Conservation (phyloP, 2,329 filamentous ascomycete species). For the Sphaerulina vaccinii region DNA sequence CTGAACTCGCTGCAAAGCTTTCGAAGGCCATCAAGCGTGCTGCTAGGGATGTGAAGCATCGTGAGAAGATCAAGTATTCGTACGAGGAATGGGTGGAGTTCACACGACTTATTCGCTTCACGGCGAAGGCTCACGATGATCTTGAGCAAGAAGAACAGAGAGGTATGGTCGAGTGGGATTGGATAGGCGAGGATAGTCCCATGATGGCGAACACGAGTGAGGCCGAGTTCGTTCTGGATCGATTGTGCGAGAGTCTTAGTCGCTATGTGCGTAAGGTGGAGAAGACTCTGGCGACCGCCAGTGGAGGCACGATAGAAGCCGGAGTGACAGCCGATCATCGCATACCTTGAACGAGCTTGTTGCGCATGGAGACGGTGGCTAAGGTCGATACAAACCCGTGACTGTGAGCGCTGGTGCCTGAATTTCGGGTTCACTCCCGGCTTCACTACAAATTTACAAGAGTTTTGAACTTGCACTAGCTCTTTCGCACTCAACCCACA, state of each 20-base stretch:
- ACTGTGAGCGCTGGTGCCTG: no score
- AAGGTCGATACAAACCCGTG: no score
- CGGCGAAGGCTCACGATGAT: slow-evolving; percentile 30
- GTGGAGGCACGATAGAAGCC: no score
- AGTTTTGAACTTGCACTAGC: no score
- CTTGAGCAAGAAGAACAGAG: slow-evolving; percentile 52
- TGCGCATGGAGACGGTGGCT: no score
- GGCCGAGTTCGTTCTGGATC: slow-evolving; percentile 65
- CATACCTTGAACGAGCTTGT: no score
- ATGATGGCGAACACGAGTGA: slow-evolving; percentile 63
- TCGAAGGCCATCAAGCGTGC: slow-evolving; percentile 69
- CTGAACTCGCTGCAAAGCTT: slow-evolving; percentile 59
- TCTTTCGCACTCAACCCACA: no score
- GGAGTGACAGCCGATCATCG: no score
- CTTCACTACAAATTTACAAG: no score
- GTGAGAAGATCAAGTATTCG: slow-evolving; percentile 63
- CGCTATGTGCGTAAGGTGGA: slow-evolving; percentile 41
- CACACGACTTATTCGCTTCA: slow-evolving; percentile 68
- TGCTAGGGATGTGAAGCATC: slow-evolving; percentile 60
- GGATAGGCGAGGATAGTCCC: slow-evolving; percentile 68
- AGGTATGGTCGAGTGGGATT: slow-evolving; percentile 66
- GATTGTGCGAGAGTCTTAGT: slow-evolving; percentile 63
- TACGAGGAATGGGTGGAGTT: slow-evolving; percentile 89
- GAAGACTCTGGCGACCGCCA: not conserved
- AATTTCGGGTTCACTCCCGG: no score